phyloP scores from a whole-genome alignment of 306 rosid species.

The Inga leiocalycina region DNA sequence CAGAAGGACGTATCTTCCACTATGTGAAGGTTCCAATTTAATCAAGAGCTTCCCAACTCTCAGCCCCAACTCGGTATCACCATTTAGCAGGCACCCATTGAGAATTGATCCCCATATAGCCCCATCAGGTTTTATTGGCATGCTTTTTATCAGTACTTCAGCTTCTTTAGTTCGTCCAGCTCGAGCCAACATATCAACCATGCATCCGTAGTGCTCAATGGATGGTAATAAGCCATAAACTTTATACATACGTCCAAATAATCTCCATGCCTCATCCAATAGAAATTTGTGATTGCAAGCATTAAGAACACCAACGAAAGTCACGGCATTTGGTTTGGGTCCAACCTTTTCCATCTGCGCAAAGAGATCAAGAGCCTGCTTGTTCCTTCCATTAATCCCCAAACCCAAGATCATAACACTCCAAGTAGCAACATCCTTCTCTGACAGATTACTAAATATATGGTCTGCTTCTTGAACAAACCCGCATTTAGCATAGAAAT shows the following conservation, averaged over 20 bases:
- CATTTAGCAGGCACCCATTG: slow-evolving; percentile 58
- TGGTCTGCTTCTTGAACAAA: slow-evolving; percentile 22
- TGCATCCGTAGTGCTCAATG: slow-evolving; percentile 63
- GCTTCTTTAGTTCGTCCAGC: slow-evolving; percentile 48
- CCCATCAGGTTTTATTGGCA: slow-evolving; percentile 50
- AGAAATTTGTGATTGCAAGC: slow-evolving; percentile 58
- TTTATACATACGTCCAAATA: slow-evolving; percentile 47
- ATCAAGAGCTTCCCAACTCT: slow-evolving; percentile 52
- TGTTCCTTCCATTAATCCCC: slow-evolving; percentile 45
- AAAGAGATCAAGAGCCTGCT: slow-evolving; percentile 47
- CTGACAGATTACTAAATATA: slow-evolving; percentile 30
- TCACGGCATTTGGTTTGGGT: slow-evolving; percentile 55
- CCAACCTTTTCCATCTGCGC: slow-evolving; percentile 56
- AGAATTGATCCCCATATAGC: slow-evolving; percentile 45
- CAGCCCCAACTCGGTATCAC: slow-evolving; percentile 52
- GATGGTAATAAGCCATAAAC: slow-evolving; percentile 46
- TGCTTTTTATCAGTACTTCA: slow-evolving; percentile 36
- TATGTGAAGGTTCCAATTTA: slow-evolving; percentile 50
- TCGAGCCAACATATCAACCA: slow-evolving; percentile 63
- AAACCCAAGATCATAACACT: slow-evolving; percentile 52
- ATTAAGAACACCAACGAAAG: slow-evolving; percentile 58
- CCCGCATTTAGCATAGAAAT: slow-evolving; percentile 46
- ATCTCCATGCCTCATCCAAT: slow-evolving; percentile 30
- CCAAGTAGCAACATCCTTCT: slow-evolving; percentile 48
- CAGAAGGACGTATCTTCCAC: slow-evolving; percentile 57